Base-by-base conservation (phyloP, 495 filamentous ascomycete species). In the Usnea hakonensis region DNA sequence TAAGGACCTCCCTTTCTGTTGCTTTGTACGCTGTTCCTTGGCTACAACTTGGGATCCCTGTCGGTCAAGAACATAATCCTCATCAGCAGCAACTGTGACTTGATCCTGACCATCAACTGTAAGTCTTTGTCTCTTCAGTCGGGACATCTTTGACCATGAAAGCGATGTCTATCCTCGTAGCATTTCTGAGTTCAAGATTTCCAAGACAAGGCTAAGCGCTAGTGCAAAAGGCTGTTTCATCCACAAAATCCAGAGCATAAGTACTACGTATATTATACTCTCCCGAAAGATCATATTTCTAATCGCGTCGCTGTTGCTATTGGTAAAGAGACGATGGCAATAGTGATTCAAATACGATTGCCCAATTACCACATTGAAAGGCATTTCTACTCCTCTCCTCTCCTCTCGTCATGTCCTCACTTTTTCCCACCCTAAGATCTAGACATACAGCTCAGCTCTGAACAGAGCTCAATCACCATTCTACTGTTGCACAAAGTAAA, bases 1-100 rank as follows among this genome's bases (percentile, higher is more conserved):
- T 64, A 99, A 84, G 14, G 90, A 88, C 57, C 86, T 78, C 59
- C 85, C 74, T 36, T 79, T 77, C 60, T 79, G 68, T 21, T 57
- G 65, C 44, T 72, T 69, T 64, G 44, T 57, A 52, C 17, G 50
- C 53, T 61, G 43, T 28, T 32, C 46, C 36, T 30, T 66, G 48
- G 40, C n/a, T 40, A 36, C 30, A 5, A 11, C 21, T 23, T 55
- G 30, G 33, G 36, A 30, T 38, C 43, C 58, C 66, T 36, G 36
- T 53, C 36, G 48, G 40, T 55, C 48, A 6, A 36, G 30, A 10
- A 59, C 23, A 30, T 50, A 58, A 28, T 63, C 59, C 16, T 62
- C 44, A 26, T 69, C 58, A 37, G 19, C 62, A 36, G n/a, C 41
- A 16, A 65, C 56, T 14, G 68, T 70, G 21, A 69, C 68, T 41